Evolutionary conservation across 139 green algal genomes (phyloP).

Genomic region (Chlamydomonas urium): DNA sequence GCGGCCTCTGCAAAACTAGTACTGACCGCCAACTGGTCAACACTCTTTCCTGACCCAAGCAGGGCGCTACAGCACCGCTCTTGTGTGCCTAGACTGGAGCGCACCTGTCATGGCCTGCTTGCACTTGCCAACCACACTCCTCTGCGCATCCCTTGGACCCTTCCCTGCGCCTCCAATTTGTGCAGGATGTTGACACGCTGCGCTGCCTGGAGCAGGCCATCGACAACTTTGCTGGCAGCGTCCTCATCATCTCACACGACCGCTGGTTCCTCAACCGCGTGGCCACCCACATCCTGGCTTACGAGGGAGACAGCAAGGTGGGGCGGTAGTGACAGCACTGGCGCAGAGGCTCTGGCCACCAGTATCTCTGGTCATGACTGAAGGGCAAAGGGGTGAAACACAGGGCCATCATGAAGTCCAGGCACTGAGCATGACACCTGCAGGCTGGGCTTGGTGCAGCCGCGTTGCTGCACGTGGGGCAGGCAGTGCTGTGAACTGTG

Average conservation of each 20-base stretch:
- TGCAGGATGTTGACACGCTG: constrained; percentile 37
- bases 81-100: too few species aligned
- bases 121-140: not conserved
- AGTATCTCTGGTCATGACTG: not conserved
- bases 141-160: not conserved
- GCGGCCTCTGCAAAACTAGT: too few species aligned
- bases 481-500: too few species aligned
- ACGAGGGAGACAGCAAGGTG: constrained; percentile 72
- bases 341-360: not conserved
- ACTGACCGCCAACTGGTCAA: too few species aligned
- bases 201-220: constrained; percentile 58
- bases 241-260: constrained; percentile 78
- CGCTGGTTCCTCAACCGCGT: constrained; percentile 74
- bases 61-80: too few species aligned
- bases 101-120: too few species aligned
- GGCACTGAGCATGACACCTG: too few species aligned
- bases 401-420: too few species aligned
- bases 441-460: too few species aligned
- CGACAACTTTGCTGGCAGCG: constrained; percentile 50
- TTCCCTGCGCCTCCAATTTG: too few species aligned
- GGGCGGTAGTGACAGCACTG: not conserved
- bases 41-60: too few species aligned
- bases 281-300: constrained; percentile 81
- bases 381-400: not conserved
- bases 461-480: too few species aligned